A percentile compares a stretch with the other conserved stretches of the same genome.
Evolutionary conservation across 2,329 filamentous ascomycete species (phyloP).

Genomic region (Colletotrichum sidae): DNA sequence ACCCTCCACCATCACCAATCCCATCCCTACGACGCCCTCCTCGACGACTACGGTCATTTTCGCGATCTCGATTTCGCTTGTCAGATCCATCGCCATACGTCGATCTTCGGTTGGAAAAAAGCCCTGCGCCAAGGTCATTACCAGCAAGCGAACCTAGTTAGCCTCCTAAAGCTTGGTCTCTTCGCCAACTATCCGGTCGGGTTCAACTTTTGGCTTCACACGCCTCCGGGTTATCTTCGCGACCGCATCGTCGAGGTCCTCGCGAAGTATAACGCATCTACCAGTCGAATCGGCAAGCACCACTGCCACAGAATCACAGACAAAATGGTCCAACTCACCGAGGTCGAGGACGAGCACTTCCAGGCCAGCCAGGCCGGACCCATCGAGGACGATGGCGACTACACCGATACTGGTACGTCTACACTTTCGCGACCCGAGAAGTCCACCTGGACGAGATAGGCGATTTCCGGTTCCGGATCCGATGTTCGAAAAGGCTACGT

Average conservation of each 20-base stretch:
- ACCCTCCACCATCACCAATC: slow-evolving; percentile 15
- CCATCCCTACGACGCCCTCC: slow-evolving; percentile 23
- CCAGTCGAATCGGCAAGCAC: neutral
- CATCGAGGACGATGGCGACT: slow-evolving; percentile 90
- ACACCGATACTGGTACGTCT: slow-evolving; percentile 86
- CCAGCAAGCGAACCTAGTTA: slow-evolving; percentile 16
- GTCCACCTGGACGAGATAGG: too few relatives aligned
- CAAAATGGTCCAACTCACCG: slow-evolving; percentile 94
- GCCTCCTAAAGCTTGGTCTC: slow-evolving; percentile 25
- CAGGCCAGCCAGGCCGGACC: slow-evolving; percentile 75
- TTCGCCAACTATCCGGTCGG: slow-evolving; percentile 18
- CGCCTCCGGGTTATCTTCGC: slow-evolving; percentile 18
- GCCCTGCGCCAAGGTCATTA: slow-evolving; percentile 21
- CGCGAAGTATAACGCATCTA: slow-evolving; percentile 5
- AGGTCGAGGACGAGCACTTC: slow-evolving; percentile 98
- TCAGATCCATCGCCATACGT: slow-evolving; percentile 20
- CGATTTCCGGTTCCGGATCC: too few relatives aligned
- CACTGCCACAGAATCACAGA: slow-evolving; percentile 23
- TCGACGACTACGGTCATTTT: slow-evolving; percentile 19
- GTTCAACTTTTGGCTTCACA: slow-evolving; percentile 22
- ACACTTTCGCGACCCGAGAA: neutral
- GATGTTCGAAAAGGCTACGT: slow-evolving; percentile 2
- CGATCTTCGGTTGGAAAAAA: slow-evolving; percentile 22
- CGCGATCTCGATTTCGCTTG: slow-evolving; percentile 19
- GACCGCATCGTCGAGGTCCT: slow-evolving; percentile 17